Evolutionary conservation across 2,329 filamentous ascomycete genomes (phyloP), one percentile per base, ranked within the genome.

Genomic region (Alternaria novae-zelandiae): DNA sequence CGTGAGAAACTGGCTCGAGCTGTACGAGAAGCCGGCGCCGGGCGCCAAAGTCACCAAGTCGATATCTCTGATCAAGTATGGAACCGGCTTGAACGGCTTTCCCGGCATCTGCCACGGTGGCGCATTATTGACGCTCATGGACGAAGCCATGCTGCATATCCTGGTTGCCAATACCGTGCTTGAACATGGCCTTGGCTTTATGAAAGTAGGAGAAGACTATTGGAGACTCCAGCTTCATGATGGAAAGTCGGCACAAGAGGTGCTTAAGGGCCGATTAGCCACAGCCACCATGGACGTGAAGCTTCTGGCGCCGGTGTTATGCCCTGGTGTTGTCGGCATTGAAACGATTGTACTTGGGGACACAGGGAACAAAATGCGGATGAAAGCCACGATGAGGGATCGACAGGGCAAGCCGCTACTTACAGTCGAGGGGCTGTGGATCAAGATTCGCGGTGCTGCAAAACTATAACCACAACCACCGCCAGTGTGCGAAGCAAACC

Each of bases 31-130:
- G 25, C 70, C 73, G 21, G 44, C 62, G 3, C 50, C 68, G 5
- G 68, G 64, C 55, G 62, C 59, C 13, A 61, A 47, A 17, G 25
- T 72, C 26, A 61, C 50, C 5, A 64, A 64, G 26, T 59, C 67
- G 0, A 54, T 73, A 9, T 67, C 69, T 20, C 67, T 76, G 3
- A 63, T 55, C 43, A 69, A 70, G 55, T 75, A 63, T 51, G 72
- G 67, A 3, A 50, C 46, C 3, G 69, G 67, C 1, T 75, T 89
- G 12, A 82, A 84, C 30, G 90, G 91, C 9, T 93, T 90, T 87
- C 90, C 90, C 3, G 85, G 86, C 17, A 84, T 90, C 26, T 87
- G 88, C 55, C 91, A 94, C 78, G 91, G 91, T 54, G 91, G 91
- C 13, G 83, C 86, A 4, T 82, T 90, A 26, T 89, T 89, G 13